Evolutionary conservation across 441 rosid species (phyloP).

Genomic region (Populus hybrid): DNA sequence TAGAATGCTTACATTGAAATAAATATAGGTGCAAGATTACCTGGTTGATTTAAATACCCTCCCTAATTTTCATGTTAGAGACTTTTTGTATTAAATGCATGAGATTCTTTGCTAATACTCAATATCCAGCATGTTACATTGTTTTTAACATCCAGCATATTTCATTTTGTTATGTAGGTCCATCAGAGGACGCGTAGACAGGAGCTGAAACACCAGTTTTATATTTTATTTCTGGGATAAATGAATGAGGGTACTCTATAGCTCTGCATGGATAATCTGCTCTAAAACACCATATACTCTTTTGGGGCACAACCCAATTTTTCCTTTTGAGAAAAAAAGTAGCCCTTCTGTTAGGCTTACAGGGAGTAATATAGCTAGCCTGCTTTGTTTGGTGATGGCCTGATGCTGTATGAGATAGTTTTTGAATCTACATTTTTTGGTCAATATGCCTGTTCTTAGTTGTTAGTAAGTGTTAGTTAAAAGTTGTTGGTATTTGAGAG

Average conservation of each 20-base stretch:
- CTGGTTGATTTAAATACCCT: not conserved
- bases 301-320: constrained; percentile 4
- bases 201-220: constrained; percentile 11
- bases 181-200: constrained; percentile 15
- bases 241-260: constrained; percentile 35
- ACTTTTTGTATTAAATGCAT: not conserved
- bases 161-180: constrained; percentile 26
- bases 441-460: not conserved
- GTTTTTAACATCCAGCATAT: not conserved
- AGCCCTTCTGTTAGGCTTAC: not conserved
- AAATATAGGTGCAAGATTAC: not conserved
- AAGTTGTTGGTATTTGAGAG: not conserved
- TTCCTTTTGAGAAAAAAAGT: not conserved
- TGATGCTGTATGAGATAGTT: not conserved
- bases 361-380: not conserved
- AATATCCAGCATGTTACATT: not conserved
- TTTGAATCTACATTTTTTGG: not conserved
- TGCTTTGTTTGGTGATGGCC: too few relatives aligned
- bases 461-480: not conserved
- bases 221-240: constrained; percentile 14
- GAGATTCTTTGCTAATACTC: not conserved
- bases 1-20: not conserved
- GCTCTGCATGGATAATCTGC: not conserved
- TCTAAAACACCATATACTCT: not conserved
- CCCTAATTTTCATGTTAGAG: not conserved